Percentiles rank a stretch among this genome's conserved stretches.
These are phyloP conservation scores for Artemisia argyi DNA, from an alignment of 129 eudicot species.

Conservation along the genomic window DNA sequence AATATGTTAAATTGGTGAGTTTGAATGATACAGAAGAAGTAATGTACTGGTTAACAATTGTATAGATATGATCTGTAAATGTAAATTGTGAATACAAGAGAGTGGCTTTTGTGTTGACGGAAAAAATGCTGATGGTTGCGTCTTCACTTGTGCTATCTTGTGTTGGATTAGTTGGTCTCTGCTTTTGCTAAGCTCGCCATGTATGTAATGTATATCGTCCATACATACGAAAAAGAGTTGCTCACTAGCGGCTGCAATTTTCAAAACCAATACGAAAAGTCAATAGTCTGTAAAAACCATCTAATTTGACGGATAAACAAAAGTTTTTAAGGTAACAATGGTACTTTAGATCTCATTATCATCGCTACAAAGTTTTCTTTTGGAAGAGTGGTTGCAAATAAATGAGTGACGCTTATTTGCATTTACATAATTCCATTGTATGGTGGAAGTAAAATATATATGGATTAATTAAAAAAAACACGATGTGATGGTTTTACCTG, in stretches of 20 bases:
- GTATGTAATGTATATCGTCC: conserved; percentile 89
- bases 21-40: conserved; percentile 6
- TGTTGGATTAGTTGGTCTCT: conserved; percentile 25
- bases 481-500: conserved; percentile 52
- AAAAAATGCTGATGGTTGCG: conserved; percentile 3
- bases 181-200: conserved; percentile 83
- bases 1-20: neutral
- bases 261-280: conserved; percentile 5
- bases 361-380: too few species aligned
- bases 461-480: conserved; percentile 1
- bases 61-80: conserved; percentile 10
- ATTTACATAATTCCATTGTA: neutral
- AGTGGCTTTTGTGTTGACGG: conserved; percentile 14
- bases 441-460: neutral
- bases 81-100: neutral
- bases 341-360: too few species aligned
- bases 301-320: neutral
- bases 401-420: too few species aligned
- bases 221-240: conserved; percentile 74
- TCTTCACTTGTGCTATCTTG: conserved; percentile 4
- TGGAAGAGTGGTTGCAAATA: too few species aligned
- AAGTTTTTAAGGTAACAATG: too few species aligned
- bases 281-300: neutral
- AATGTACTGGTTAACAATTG: conserved; percentile 12
- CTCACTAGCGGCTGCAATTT: conserved; percentile 74